Conservation (phyloP, 441 rosid genomes). For the Adansonia grandidieri region DNA sequence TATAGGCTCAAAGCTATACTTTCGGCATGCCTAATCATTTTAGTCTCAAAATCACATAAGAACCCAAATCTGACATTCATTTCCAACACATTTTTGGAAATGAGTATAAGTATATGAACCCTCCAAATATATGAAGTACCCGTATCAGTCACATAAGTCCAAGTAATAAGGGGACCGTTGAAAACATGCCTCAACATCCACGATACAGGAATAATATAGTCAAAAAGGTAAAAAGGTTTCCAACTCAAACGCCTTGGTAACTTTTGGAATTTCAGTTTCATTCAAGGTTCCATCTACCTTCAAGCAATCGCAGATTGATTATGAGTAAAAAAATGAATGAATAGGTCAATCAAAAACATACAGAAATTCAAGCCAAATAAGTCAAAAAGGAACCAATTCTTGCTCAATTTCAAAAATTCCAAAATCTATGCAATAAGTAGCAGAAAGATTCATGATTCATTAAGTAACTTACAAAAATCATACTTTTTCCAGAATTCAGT, state of each 20-base stretch:
- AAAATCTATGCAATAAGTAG: neutral
- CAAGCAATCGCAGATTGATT: conserved; percentile 29
- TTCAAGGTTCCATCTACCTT: conserved; percentile 91
- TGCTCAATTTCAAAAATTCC: conserved; percentile 7
- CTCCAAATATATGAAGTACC: no score
- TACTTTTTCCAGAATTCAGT: neutral
- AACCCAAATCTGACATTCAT: no score
- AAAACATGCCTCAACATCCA: neutral
- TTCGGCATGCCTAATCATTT: neutral
- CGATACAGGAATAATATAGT: no score
- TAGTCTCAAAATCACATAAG: neutral
- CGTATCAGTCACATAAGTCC: no score
- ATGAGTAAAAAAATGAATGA: conserved; percentile 16
- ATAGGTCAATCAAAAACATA: neutral
- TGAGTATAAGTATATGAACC: no score
- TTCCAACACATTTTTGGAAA: no score
- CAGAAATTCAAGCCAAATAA: neutral
- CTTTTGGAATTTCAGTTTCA: conserved; percentile 69
- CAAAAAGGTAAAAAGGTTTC: neutral
- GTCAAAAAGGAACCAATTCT: neutral
- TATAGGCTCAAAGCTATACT: neutral
- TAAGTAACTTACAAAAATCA: neutral
- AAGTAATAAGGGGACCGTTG: neutral
- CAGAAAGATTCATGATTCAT: neutral
- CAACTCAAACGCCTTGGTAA: conserved; percentile 81